Base-by-base conservation (phyloP, 345 rosid species). In the Alliaria petiolata region DNA sequence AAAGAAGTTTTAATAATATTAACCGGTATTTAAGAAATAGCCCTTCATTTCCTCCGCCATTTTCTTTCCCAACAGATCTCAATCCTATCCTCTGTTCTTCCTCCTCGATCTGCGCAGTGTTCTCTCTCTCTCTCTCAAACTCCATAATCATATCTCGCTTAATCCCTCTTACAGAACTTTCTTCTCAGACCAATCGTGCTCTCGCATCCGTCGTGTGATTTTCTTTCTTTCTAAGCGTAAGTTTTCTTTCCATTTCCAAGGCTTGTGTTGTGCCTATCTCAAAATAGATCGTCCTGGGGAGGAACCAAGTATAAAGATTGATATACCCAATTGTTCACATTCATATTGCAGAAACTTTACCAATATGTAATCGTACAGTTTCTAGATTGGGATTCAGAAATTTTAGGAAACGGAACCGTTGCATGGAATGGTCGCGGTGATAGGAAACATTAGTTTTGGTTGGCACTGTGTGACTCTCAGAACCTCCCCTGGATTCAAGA, bases 81-180 rank as follows among this genome's bases (percentile, higher is more conserved):
- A 3, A 22, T 75, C 62, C 47, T 42, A 51, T 51, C 69, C 73
- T 67, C 78, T 75, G 39, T 34, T 50, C 68, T 60, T 60, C 68
- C 62, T 66, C 61, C 62, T 66, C 61, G 66, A 19, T 46, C 52
- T 39, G 69, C 30, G 62, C 36, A 52, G 4, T 38, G n/a, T 56
- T 33, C 12, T 31, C 54, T 46, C 8, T 26, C 38, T 28, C 38
- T 51, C 57, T 44, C 30, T 47, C 40, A 59, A 26, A 17, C 30
- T 62, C 40, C 47, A 30, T 53, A 1, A 38, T 42, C 16, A 19
- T 59, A 3, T 36, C 40, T 49, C 34, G 0, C 26, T 16, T 50
- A 35, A 40, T 13, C 20, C 8, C 0, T 46, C 58, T 51, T 42
- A 54, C n/a, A 52, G 46, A 31, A 30, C 34, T 13, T 1, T 4